Conservation (phyloP, 2,329 filamentous ascomycete genomes). For the Paecilomyces sp. region DNA sequence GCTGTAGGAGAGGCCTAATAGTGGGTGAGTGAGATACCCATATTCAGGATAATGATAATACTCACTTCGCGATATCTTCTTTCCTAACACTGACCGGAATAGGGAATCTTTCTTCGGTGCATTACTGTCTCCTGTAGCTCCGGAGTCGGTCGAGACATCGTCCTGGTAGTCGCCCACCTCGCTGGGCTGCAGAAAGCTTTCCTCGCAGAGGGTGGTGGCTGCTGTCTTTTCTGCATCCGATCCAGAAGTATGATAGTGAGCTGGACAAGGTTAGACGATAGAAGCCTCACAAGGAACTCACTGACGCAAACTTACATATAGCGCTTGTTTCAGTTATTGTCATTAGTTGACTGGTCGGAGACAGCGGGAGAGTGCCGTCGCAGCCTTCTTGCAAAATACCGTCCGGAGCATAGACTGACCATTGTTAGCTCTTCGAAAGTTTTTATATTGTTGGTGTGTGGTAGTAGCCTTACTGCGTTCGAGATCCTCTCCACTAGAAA, state of each 20-base stretch:
- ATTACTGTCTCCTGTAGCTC: conserved; percentile 1
- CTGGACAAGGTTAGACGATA: conserved; percentile 3
- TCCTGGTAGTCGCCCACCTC: conserved; percentile 7
- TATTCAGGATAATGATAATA: not conserved
- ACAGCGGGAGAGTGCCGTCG: not conserved
- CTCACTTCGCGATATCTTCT: conserved; percentile 17
- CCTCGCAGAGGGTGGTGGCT: conserved; percentile 12
- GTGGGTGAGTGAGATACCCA: conserved; percentile 3
- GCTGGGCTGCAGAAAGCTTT: conserved; percentile 9
- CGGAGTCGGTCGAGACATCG: conserved; percentile 6
- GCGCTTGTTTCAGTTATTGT: conserved; percentile 3
- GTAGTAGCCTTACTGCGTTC: conserved; percentile 15
- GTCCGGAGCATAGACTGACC: conserved; percentile 18
- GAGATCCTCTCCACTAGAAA: conserved; percentile 20
- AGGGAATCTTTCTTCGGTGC: conserved; percentile 13
- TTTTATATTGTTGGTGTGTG: not conserved
- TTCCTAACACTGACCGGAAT: conserved; percentile 18
- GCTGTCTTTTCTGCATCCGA: conserved; percentile 7
- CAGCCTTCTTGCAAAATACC: conserved; percentile 14
- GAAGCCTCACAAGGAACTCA: not conserved
- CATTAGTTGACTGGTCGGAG: conserved; percentile 5
- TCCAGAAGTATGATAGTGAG: not conserved
- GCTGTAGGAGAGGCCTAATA: conserved; percentile 15
- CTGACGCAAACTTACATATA: conserved; percentile 6
- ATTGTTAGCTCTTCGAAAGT: conserved; percentile 3